Conservation (phyloP, 768 basidiomycete species). For the Phylloporus arenicola region DNA sequence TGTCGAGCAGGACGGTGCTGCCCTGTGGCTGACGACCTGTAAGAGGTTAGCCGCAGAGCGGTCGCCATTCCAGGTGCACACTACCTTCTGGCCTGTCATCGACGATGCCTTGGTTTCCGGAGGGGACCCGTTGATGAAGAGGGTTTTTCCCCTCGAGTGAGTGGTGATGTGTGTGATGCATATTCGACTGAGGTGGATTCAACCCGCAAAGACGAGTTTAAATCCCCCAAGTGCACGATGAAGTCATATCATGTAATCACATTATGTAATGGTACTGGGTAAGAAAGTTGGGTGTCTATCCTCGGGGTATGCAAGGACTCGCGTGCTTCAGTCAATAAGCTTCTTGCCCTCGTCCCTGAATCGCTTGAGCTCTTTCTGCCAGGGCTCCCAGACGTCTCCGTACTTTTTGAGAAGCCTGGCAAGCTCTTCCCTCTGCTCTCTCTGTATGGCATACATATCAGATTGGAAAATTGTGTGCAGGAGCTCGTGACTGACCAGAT, state of each 20-base stretch:
- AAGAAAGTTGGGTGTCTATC: too few relatives aligned
- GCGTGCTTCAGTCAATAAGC: constrained; percentile 31
- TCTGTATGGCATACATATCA: constrained; percentile 38
- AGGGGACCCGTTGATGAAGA: constrained; percentile 3
- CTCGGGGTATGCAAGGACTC: background rate
- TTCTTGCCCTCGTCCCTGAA: constrained; percentile 71
- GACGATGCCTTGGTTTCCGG: background rate
- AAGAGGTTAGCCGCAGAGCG: background rate
- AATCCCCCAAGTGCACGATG: background rate
- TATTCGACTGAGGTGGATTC: background rate
- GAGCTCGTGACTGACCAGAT: constrained; percentile 53
- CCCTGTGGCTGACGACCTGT: constrained; percentile 13
- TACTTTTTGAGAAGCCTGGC: constrained; percentile 74
- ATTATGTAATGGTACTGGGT: background rate
- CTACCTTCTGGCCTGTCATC: constrained; percentile 11
- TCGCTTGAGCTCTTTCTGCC: constrained; percentile 71
- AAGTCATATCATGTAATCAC: constrained; percentile 15
- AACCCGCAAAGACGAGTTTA: background rate
- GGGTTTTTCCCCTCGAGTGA: constrained; percentile 19
- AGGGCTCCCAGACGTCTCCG: constrained; percentile 81
- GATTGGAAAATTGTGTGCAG: background rate
- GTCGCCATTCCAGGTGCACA: background rate
- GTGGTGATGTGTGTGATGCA: constrained; percentile 16
- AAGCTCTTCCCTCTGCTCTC: constrained; percentile 80
- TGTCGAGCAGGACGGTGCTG: constrained; percentile 22